A percentile compares a stretch with the other conserved stretches of the same genome.
These are phyloP conservation scores for Colletotrichum sp. DNA, from an alignment of 2,329 filamentous ascomycete species.

Conservation along the genomic window DNA sequence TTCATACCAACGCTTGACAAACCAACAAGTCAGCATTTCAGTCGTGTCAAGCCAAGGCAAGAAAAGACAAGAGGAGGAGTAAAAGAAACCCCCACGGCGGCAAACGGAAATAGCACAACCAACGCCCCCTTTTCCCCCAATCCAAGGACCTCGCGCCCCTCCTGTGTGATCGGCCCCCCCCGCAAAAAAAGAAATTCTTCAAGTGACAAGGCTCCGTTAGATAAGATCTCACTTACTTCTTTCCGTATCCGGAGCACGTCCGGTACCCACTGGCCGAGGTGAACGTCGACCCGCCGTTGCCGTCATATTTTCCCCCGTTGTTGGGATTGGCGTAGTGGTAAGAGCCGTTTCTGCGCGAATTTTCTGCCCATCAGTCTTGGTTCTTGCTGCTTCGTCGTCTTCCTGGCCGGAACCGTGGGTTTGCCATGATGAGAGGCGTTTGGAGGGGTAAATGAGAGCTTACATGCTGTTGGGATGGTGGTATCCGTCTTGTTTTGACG, in stretches of 20 bases:
- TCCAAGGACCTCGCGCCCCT: neutral
- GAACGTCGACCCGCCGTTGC: conserved; percentile 63
- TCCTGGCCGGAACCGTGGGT: neutral
- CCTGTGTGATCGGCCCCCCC: neutral
- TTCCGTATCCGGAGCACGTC: conserved; percentile 16
- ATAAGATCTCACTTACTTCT: conserved; percentile 1
- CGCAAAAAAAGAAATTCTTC: neutral
- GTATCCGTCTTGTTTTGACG: conserved; percentile 62
- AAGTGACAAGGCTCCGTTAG: neutral
- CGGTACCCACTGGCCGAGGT: conserved; percentile 57
- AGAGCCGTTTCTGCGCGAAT: conserved; percentile 57
- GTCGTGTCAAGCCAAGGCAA: neutral
- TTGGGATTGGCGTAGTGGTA: conserved; percentile 77
- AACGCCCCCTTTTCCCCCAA: neutral
- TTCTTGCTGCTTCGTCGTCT: neutral
- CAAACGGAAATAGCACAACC: neutral
- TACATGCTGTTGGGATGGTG: conserved; percentile 69
- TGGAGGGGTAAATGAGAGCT: conserved; percentile 23
- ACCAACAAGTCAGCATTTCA: neutral
- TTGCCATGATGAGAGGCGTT: neutral
- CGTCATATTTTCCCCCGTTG: conserved; percentile 69
- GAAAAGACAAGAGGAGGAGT: neutral
- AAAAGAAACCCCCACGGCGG: neutral
- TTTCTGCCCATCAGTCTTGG: neutral
- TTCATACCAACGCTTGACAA: neutral